Evolutionary conservation across 1,139 yeast genomes (phyloP).

Genomic region (Pichia sp.): DNA sequence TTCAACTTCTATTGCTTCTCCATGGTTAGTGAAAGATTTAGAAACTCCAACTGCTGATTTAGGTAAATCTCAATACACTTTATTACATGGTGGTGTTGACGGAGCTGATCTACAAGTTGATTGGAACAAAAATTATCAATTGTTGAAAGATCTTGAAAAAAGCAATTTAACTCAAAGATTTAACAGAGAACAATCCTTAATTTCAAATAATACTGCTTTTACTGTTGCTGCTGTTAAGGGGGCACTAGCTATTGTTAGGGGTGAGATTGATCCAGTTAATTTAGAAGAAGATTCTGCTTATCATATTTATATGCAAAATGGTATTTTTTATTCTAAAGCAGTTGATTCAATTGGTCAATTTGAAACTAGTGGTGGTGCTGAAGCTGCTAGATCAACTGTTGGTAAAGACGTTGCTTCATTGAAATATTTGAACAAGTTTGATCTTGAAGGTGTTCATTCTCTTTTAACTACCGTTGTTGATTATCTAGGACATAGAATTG

Average conservation of each 20-base stretch:
- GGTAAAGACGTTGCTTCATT: constrained; percentile 75
- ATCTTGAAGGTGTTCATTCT: constrained; percentile 57
- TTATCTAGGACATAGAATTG: constrained; percentile 77
- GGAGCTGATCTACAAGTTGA: constrained; percentile 58
- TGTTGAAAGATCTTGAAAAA: constrained; percentile 64
- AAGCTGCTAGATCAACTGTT: constrained; percentile 78
- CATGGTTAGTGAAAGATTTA: constrained; percentile 58
- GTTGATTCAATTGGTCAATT: constrained; percentile 68
- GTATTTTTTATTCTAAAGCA: constrained; percentile 81
- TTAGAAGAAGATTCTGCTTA: constrained; percentile 60
- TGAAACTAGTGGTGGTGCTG: constrained; percentile 66
- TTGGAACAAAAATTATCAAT: constrained; percentile 89
- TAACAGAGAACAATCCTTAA: constrained; percentile 67
- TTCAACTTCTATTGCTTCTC: constrained; percentile 54
- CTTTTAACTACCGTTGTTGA: constrained; percentile 81
- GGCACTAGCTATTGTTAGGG: constrained; percentile 69
- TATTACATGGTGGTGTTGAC: constrained; percentile 49
- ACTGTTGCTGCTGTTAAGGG: constrained; percentile 71
- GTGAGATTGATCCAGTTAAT: constrained; percentile 73
- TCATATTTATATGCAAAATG: constrained; percentile 68
- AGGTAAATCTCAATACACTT: constrained; percentile 56
- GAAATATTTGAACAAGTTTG: constrained; percentile 60
- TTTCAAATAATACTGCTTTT: constrained; percentile 73
- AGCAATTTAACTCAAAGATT: constrained; percentile 58
- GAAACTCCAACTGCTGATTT: constrained; percentile 44